Base-by-base conservation (phyloP, 805 yeast genomes). In the Pichia nanzhaoensis region DNA sequence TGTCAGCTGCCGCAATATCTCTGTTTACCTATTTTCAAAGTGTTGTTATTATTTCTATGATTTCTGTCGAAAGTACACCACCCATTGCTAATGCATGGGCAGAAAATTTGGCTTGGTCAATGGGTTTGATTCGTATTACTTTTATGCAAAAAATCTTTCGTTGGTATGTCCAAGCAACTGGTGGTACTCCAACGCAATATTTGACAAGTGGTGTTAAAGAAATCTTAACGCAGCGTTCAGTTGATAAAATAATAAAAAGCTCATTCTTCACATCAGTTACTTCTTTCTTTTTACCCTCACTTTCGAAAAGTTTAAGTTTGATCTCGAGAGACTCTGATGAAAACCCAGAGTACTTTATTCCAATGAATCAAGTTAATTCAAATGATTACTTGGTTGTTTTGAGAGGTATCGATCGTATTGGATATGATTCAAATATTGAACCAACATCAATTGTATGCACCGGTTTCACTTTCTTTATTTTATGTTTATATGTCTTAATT, bases 31-130 rank as follows among this genome's bases (percentile, higher is more conserved):
- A 90, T 65, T 90, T 89, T 74, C 97, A 90, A 67, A 75, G 87
- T 53, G 89, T 85, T 28, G 95, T 85, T 30, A 78, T 89, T 42
- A 80, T 89, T 37, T 71, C 83, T 24, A 86, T 90, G 96, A 77
- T 82, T 61, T 83, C 84, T 50, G 96, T 88, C 39, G 87, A 82
- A 56, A 71, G 83, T 47, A 82, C 86, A 5, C 97, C 97, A 8
- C 96, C 96, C 16, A 87, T 90, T 57, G 96, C 95, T 8, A 74
- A 84, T 12, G 80, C 95, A 9, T 90, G 97, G 97, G 71, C 89
- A 6, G 95, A 86, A 63, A 89, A 90, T 59, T 70, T 90, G 57
- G 89, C 88, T 24, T 90, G 97, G 97, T 86, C 96, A 1, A 85
- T 90, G 84, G 97, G 97, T 2, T 71, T 90, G 48, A 86, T 90